Conservation (phyloP, 805 yeast species). For the Candida dajiaensis region DNA sequence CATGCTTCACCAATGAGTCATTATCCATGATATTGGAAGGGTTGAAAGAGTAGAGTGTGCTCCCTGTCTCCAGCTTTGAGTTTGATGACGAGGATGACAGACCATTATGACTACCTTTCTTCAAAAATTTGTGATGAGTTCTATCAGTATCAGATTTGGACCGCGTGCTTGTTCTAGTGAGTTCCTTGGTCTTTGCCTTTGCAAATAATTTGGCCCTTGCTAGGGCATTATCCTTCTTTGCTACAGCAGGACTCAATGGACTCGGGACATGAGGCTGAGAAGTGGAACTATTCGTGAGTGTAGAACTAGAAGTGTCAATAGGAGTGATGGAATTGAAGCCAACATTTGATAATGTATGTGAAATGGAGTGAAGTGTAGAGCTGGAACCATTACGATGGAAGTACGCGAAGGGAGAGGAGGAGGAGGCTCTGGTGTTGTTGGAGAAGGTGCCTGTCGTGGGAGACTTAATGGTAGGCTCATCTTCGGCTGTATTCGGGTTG, state of each 20-base stretch:
- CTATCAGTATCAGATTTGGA: conserved; percentile 11
- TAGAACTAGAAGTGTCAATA: conserved; percentile 4
- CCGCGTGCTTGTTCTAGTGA: conserved; percentile 6
- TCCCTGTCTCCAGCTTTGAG: conserved; percentile 29
- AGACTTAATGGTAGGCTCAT: not conserved
- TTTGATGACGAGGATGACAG: conserved; percentile 34
- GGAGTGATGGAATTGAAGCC: conserved; percentile 20
- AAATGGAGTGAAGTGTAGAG: conserved; percentile 20
- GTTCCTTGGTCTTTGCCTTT: conserved; percentile 22
- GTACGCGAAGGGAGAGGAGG: conserved; percentile 9
- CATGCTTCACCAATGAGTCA: conserved; percentile 25
- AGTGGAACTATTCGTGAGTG: not conserved
- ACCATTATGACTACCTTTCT: conserved; percentile 17
- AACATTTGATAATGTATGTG: conserved; percentile 22
- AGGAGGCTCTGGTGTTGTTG: no score
- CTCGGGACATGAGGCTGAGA: not conserved
- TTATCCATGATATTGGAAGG: conserved; percentile 24
- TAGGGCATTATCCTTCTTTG: conserved; percentile 17
- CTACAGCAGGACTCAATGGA: conserved; percentile 13
- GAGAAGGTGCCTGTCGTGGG: not conserved
- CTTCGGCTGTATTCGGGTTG: not conserved
- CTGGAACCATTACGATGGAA: conserved; percentile 17
- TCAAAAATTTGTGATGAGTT: conserved; percentile 18
- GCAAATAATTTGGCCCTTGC: conserved; percentile 23
- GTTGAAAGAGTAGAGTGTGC: conserved; percentile 32